Evolutionary conservation across 371 early-diverging fungal genomes (phyloP).

Genomic region (Smittium culicis): DNA sequence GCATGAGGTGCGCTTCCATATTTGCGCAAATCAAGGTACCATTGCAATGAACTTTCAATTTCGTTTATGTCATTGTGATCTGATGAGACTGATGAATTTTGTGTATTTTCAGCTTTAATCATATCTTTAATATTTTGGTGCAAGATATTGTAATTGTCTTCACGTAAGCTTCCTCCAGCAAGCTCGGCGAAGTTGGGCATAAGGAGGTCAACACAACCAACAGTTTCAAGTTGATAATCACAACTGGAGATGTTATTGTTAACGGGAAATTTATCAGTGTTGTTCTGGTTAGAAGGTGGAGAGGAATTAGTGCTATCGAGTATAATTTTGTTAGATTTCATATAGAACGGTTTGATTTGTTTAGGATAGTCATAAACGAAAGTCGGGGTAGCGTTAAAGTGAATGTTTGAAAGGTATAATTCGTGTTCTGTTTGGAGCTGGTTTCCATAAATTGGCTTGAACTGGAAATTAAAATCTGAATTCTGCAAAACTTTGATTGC

Average conservation of each 20-base stretch:
- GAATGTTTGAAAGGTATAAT: constrained; percentile 54
- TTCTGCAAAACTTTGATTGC: constrained; percentile 54
- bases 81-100: background rate
- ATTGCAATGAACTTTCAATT: constrained; percentile 19
- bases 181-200: constrained; percentile 83
- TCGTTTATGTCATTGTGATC: background rate
- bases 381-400: constrained; percentile 52
- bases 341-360: constrained; percentile 79
- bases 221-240: constrained; percentile 39
- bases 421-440: constrained; percentile 81
- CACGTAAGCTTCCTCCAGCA: constrained; percentile 79
- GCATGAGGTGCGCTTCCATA: constrained; percentile 80
- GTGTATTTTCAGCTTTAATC: background rate
- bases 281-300: background rate
- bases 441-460: constrained; percentile 59
- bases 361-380: constrained; percentile 86
- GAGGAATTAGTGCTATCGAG: background rate
- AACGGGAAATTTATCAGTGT: no score
- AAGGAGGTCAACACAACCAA: constrained; percentile 73
- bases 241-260: no score
- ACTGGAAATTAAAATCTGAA: constrained; percentile 38
- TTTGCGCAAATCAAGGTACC: constrained; percentile 77
- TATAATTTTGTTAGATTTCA: constrained; percentile 43
- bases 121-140: constrained; percentile 43
- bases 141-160: constrained; percentile 46